phyloP scores from a whole-genome alignment of 805 yeast species.

The Metschnikowia kofuensis region DNA sequence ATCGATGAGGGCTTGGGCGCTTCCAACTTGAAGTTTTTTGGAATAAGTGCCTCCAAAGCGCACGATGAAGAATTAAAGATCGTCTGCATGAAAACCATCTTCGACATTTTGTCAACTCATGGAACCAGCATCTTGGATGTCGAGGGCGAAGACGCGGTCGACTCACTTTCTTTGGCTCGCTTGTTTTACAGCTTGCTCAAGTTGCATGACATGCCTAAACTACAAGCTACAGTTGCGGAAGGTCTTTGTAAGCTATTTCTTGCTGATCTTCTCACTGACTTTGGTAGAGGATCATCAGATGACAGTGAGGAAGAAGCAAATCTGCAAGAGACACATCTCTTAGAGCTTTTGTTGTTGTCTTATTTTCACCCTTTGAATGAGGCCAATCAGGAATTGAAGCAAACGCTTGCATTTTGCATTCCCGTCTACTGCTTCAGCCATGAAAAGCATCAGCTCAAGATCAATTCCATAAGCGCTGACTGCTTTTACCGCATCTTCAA shows the following conservation, averaged over 20 bases:
- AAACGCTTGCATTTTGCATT: conserved; percentile 79
- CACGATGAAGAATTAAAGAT: conserved; percentile 62
- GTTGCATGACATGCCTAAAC: conserved; percentile 52
- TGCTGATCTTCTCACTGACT: conserved; percentile 68
- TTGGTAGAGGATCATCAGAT: conserved; percentile 15
- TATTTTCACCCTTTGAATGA: conserved; percentile 72
- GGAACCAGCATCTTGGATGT: conserved; percentile 66
- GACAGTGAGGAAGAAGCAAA: conserved; percentile 19
- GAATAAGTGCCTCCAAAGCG: conserved; percentile 59
- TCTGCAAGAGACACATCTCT: conserved; percentile 40
- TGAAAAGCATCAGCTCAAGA: conserved; percentile 61
- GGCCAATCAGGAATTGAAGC: conserved; percentile 64
- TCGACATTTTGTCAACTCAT: conserved; percentile 75
- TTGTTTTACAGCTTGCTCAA: conserved; percentile 65
- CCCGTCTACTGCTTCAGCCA: conserved; percentile 87
- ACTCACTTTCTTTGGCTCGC: conserved; percentile 63
- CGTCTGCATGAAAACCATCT: conserved; percentile 64
- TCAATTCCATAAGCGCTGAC: conserved; percentile 65
- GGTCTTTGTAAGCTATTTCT: conserved; percentile 80
- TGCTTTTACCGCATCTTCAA: conserved; percentile 57
- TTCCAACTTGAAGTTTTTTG: conserved; percentile 61
- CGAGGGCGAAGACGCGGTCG: conserved; percentile 51
- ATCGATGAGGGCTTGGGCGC: conserved; percentile 62
- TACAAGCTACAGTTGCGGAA: conserved; percentile 81
- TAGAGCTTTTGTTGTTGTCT: conserved; percentile 66